Conservation (phyloP, 2,329 filamentous ascomycete genomes). For the Aspergillus awamori region DNA sequence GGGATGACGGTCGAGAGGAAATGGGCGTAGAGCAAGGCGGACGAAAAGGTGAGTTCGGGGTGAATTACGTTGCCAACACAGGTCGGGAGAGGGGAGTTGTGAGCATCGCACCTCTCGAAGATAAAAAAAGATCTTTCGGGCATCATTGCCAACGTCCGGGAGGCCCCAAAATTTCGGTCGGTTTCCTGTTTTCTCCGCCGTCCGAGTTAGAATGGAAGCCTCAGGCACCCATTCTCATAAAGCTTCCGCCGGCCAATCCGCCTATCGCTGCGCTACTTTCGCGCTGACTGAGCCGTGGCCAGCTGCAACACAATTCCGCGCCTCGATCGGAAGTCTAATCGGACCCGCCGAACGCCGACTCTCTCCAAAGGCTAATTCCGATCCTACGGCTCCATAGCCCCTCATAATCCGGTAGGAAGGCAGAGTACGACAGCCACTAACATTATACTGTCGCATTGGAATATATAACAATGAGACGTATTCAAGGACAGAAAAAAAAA, state of each 20-base stretch:
- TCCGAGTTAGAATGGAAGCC: constrained; percentile 26
- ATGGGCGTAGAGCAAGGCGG: constrained; percentile 4
- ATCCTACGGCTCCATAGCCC: not conserved
- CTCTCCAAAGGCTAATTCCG: not conserved
- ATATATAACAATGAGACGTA: constrained; percentile 6
- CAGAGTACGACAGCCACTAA: not conserved
- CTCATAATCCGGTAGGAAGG: not conserved
- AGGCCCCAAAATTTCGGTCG: constrained; percentile 36
- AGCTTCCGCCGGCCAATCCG: not conserved
- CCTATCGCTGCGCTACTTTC: not conserved
- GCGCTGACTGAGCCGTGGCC: not conserved
- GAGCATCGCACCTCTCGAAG: constrained; percentile 22
- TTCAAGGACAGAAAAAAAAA: not conserved
- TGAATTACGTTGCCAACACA: constrained; percentile 15
- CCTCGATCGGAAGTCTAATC: constrained; percentile 2
- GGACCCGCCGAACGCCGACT: not conserved
- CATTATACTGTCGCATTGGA: constrained; percentile 2
- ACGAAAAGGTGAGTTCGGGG: not conserved
- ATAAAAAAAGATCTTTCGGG: constrained; percentile 3
- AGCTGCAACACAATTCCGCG: not conserved
- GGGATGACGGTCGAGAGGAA: constrained; percentile 9
- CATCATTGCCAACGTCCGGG: not conserved
- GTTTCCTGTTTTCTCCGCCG: constrained; percentile 37
- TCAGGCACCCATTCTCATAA: constrained; percentile 26
- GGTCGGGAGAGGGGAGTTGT: constrained; percentile 9